phyloP scores from a whole-genome alignment of 2,329 filamentous ascomycete species.

The Colletotrichum navitas region DNA sequence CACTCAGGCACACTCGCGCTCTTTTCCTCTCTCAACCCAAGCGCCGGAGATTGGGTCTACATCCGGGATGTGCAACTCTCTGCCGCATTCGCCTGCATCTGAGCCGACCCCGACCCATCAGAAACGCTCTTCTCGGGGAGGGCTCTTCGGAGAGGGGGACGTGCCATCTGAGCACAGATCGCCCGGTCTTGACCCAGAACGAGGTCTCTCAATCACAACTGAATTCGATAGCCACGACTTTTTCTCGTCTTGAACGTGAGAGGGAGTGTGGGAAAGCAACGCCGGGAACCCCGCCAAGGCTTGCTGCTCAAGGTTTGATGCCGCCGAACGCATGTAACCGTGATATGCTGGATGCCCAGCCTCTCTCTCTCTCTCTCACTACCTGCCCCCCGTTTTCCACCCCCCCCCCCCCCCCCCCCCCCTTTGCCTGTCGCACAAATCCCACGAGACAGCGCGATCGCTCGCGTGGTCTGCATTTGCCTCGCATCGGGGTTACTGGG shows the following conservation, averaged over 20 bases:
- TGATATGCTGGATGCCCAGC: neutral
- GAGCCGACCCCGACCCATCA: neutral
- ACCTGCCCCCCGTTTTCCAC: neutral
- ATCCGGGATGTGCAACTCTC: neutral
- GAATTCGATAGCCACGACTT: neutral
- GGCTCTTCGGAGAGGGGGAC: neutral
- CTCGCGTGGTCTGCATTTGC: conserved; percentile 19
- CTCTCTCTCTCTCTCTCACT: neutral
- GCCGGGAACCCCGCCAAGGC: neutral
- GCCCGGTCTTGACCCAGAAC: neutral
- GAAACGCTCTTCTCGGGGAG: conserved; percentile 1
- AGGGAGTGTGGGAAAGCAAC: neutral
- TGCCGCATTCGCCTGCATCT: conserved; percentile 21
- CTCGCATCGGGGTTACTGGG: conserved; percentile 5
- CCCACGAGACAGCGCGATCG: conserved; percentile 13
- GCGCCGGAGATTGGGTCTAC: conserved; percentile 14
- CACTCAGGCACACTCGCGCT: neutral
- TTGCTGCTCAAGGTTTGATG: neutral
- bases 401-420: neutral
- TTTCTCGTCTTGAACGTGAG: conserved; percentile 14
- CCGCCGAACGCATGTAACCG: neutral
- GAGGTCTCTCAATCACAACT: neutral
- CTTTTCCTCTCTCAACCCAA: conserved; percentile 22
- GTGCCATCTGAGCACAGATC: conserved; percentile 12
- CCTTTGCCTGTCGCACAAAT: conserved; percentile 24